Percentiles rank a stretch among this genome's conserved stretches.
Conservation (phyloP, 2,329 filamentous ascomycete genomes). For the Albophoma yamanashiensis region DNA sequence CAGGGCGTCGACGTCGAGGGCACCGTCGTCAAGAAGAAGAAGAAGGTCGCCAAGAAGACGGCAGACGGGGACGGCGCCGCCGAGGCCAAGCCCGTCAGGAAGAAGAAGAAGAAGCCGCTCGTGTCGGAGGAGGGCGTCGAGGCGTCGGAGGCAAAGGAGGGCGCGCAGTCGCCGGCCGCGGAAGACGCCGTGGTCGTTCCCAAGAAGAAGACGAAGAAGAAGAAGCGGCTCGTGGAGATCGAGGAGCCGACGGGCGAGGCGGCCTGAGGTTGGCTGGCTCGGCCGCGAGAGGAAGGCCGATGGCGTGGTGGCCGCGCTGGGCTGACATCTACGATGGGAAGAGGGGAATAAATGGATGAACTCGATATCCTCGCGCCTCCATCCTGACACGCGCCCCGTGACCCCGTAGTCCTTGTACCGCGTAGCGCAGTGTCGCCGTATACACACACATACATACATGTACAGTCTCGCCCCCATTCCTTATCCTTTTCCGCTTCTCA, state of each 20-base stretch:
- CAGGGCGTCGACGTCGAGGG: slow-evolving; percentile 58
- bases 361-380: not conserved
- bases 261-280: not conserved
- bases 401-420: not conserved
- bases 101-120: slow-evolving; percentile 23
- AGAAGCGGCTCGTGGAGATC: slow-evolving; percentile 20
- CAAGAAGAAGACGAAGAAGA: slow-evolving; percentile 41
- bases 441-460: no score
- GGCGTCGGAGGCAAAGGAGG: not conserved
- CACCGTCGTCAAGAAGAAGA: slow-evolving; percentile 54
- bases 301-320: not conserved
- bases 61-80: slow-evolving; percentile 11
- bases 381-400: not conserved
- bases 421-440: not conserved
- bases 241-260: slow-evolving; percentile 11
- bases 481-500: not conserved
- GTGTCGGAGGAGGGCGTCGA: not conserved
- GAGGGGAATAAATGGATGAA: not conserved
- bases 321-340: not conserved
- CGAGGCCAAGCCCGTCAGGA: slow-evolving; percentile 39
- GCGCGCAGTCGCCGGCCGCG: not conserved
- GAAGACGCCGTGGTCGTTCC: slow-evolving; percentile 19
- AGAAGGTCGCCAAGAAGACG: slow-evolving; percentile 38
- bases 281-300: not conserved
- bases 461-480: not conserved